Evolutionary conservation across 2,329 filamentous ascomycete genomes (phyloP).

Genomic region (Pseudogymnoascus sp.): DNA sequence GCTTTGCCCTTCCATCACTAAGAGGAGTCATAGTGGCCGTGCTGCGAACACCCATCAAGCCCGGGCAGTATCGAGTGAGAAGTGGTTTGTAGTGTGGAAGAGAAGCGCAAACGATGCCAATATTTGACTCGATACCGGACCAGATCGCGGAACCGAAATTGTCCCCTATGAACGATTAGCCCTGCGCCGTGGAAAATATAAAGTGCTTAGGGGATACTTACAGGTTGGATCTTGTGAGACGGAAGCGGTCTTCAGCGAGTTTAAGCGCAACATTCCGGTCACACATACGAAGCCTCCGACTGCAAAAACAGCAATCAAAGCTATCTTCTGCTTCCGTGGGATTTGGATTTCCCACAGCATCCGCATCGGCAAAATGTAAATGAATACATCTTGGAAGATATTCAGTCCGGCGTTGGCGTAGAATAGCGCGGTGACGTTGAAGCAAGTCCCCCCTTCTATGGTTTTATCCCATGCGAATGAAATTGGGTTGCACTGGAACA

Average conservation of each 20-base stretch:
- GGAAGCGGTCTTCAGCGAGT: constrained; percentile 12
- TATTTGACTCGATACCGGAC: constrained; percentile 1
- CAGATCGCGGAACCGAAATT: constrained; percentile 2
- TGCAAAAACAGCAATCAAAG: constrained; percentile 19
- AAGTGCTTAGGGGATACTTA: neutral
- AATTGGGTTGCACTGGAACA: constrained; percentile 25
- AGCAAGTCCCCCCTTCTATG: constrained; percentile 15
- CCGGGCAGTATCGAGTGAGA: constrained; percentile 1
- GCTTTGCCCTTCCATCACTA: neutral
- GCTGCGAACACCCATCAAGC: constrained; percentile 1
- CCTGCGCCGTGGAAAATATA: neutral
- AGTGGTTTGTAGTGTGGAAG: constrained; percentile 1
- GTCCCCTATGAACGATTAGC: neutral
- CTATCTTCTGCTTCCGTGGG: constrained; percentile 18
- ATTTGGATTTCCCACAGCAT: constrained; percentile 15
- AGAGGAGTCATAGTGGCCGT: constrained; percentile 1
- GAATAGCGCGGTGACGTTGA: neutral
- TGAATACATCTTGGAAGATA: constrained; percentile 18
- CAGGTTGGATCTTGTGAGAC: constrained; percentile 13
- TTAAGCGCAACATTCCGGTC: constrained; percentile 17
- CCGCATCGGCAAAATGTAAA: constrained; percentile 18
- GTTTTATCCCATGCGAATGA: constrained; percentile 28
- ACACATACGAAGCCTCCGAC: constrained; percentile 21
- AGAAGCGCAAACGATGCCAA: neutral
- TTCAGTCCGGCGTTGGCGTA: constrained; percentile 17